Percentiles rank a stretch among this genome's conserved stretches.
phyloP scores from a whole-genome alignment of 345 rosid genomes.

The Euclidium syriacum region DNA sequence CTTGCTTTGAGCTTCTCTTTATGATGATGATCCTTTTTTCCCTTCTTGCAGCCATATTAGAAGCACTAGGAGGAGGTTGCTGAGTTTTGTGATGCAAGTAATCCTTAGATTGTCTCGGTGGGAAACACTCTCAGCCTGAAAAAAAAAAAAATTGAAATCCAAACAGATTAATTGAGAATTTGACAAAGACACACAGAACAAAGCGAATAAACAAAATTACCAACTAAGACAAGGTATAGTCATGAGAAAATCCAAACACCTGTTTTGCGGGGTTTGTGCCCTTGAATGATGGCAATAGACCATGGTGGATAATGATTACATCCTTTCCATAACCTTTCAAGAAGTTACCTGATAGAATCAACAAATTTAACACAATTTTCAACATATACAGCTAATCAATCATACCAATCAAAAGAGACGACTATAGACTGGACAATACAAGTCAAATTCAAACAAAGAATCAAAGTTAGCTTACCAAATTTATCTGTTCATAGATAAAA shows the following conservation, averaged over 20 bases:
- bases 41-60: too few species aligned
- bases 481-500: conserved; percentile 74
- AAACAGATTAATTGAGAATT: background rate
- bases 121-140: conserved; percentile 95
- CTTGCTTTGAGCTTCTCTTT: too few species aligned
- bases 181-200: conserved; percentile 18
- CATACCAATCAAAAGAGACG: too few species aligned
- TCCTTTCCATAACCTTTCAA: conserved; percentile 73
- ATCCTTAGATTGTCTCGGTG: conserved; percentile 77
- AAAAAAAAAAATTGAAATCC: conserved; percentile 12
- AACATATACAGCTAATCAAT: too few species aligned
- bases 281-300: conserved; percentile 91
- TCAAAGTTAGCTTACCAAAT: conserved; percentile 39
- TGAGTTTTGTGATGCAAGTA: too few species aligned
- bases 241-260: conserved; percentile 33
- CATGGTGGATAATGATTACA: conserved; percentile 94
- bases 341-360: conserved; percentile 65
- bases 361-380: too few species aligned
- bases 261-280: conserved; percentile 80
- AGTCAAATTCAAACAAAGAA: background rate
- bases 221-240: background rate
- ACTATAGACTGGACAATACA: too few species aligned
- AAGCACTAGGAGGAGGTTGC: too few species aligned
- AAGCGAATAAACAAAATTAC: background rate
- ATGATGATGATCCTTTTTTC: too few species aligned